Evolutionary conservation across 2,329 filamentous ascomycete species (phyloP).

Genomic region (Alternaria angustiovoidea): DNA sequence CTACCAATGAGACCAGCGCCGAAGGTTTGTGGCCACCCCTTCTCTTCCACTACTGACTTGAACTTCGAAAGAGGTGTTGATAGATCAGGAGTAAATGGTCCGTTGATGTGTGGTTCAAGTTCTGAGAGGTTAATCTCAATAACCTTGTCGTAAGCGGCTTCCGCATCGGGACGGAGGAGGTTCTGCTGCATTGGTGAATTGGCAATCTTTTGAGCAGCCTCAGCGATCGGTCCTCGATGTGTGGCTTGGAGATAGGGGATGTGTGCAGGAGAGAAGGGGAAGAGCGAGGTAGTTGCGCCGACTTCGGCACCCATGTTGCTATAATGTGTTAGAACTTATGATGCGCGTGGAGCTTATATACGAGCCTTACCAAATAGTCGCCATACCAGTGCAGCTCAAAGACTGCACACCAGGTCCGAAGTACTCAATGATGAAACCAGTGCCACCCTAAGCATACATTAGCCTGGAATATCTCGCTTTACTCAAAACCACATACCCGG

Average conservation of each 20-base stretch:
- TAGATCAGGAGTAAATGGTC: constrained; percentile 94
- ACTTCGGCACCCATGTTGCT: constrained; percentile 72
- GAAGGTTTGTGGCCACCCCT: constrained; percentile 89
- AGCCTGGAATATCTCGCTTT: constrained; percentile 13
- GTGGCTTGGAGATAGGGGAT: constrained; percentile 87
- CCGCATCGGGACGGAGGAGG: constrained; percentile 78
- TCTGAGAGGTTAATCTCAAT: constrained; percentile 89
- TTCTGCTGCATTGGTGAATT: constrained; percentile 65
- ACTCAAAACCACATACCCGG: constrained; percentile 56
- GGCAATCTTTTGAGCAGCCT: constrained; percentile 70
- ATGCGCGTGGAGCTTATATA: not conserved
- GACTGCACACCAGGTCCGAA: constrained; percentile 88
- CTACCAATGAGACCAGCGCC: constrained; percentile 95
- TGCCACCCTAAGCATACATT: constrained; percentile 70
- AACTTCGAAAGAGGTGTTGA: constrained; percentile 92
- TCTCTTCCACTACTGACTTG: constrained; percentile 80
- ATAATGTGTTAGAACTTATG: constrained; percentile 5
- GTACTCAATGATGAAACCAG: constrained; percentile 94
- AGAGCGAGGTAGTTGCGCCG: constrained; percentile 93
- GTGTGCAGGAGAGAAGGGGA: constrained; percentile 88
- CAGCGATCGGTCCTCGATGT: constrained; percentile 74
- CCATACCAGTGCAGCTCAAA: constrained; percentile 91
- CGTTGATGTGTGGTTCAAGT: constrained; percentile 96
- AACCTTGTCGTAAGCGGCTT: constrained; percentile 86
- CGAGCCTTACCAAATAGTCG: constrained; percentile 69